These are phyloP conservation scores for Pichia manshurica DNA, from an alignment of 805 yeast species.

Conservation along the genomic window DNA sequence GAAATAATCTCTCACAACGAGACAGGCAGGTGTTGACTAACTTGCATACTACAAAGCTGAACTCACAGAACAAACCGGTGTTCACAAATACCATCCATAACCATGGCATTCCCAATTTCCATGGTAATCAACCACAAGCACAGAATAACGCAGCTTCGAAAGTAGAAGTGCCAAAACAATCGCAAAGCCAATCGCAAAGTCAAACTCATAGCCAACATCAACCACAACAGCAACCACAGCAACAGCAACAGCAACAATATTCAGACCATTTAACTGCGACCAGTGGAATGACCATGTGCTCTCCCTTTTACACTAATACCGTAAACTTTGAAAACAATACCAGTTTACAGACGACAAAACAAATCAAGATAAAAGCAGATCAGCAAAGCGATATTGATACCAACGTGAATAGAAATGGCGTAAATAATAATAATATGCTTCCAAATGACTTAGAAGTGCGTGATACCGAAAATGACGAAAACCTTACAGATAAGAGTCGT, in stretches of 20 bases:
- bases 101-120: conserved; percentile 8
- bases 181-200: conserved; percentile 1
- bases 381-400: conserved; percentile 1
- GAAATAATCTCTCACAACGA: background rate
- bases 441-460: background rate
- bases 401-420: conserved; percentile 6
- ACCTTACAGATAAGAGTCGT: background rate
- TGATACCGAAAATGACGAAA: conserved; percentile 4
- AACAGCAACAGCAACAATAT: conserved; percentile 32
- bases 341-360: conserved; percentile 6
- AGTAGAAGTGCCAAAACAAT: background rate
- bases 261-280: conserved; percentile 32
- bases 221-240: conserved; percentile 3
- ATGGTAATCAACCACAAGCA: conserved; percentile 1
- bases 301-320: conserved; percentile 29
- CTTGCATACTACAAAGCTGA: conserved; percentile 1
- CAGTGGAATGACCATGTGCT: conserved; percentile 27
- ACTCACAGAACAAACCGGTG: conserved; percentile 16
- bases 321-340: conserved; percentile 4
- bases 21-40: conserved; percentile 7
- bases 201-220: conserved; percentile 5
- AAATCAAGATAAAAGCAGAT: conserved; percentile 23
- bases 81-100: conserved; percentile 8
- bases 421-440: background rate
- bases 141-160: background rate